These are phyloP conservation scores for Calvatia gigantea DNA, from an alignment of 768 basidiomycete species.

Conservation along the genomic window DNA sequence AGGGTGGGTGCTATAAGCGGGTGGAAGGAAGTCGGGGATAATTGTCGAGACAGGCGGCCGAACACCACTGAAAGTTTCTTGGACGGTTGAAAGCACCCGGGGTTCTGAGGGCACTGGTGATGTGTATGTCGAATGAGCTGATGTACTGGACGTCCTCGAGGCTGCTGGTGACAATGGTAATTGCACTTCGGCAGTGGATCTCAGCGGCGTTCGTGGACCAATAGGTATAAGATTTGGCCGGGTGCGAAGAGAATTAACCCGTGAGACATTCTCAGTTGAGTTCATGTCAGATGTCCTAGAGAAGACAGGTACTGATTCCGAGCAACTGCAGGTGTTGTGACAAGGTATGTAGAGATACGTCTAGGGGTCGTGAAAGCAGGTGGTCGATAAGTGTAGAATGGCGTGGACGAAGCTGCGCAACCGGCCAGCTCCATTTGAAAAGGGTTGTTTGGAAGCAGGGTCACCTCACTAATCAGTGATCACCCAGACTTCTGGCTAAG, in stretches of 20 bases:
- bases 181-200: conserved; percentile 6
- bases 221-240: conserved; percentile 23
- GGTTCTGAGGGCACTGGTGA: neutral
- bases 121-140: neutral
- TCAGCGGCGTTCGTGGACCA: conserved; percentile 22
- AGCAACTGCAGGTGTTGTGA: neutral
- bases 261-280: conserved; percentile 23
- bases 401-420: no score
- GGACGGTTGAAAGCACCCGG: conserved; percentile 3
- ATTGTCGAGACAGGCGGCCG: neutral
- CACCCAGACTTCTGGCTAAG: no score
- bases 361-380: neutral
- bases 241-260: conserved; percentile 23
- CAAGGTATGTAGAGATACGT: neutral
- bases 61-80: neutral
- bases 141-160: neutral
- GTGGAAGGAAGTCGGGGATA: conserved; percentile 9
- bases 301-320: neutral
- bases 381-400: neutral
- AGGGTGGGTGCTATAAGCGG: conserved; percentile 9
- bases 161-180: neutral
- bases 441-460: neutral
- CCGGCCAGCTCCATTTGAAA: neutral
- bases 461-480: no score
- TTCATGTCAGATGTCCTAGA: conserved; percentile 2